Percentiles rank a stretch among this genome's conserved stretches.
Conservation (phyloP, 768 basidiomycete genomes). For the Hericium erinaceus region DNA sequence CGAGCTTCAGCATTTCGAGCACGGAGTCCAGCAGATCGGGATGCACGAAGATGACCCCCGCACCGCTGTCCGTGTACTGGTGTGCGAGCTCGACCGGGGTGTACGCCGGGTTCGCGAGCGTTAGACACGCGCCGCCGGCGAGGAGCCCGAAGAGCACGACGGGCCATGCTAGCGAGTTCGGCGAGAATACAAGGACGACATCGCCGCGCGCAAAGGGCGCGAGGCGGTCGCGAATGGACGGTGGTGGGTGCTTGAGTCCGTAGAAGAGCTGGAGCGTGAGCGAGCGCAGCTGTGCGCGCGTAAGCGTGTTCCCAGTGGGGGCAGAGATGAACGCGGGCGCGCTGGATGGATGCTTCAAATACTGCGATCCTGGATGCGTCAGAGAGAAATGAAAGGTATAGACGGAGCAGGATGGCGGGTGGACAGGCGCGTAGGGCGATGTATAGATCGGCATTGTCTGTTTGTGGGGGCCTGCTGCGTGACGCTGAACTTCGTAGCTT, state of each 20-base stretch:
- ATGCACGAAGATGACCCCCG: constrained; percentile 51
- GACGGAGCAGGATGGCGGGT: not conserved
- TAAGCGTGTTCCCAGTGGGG: constrained; percentile 40
- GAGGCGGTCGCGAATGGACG: constrained; percentile 13
- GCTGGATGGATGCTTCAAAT: not conserved
- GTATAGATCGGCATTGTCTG: not conserved
- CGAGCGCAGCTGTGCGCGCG: constrained; percentile 42
- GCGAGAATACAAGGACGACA: constrained; percentile 54
- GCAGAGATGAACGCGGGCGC: constrained; percentile 61
- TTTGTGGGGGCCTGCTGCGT: too few relatives aligned
- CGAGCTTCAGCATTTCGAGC: constrained; percentile 41
- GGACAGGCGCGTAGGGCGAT: not conserved
- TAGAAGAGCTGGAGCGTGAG: constrained; percentile 46
- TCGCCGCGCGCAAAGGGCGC: constrained; percentile 30
- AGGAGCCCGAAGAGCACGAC: constrained; percentile 35
- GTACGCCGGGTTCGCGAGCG: constrained; percentile 67
- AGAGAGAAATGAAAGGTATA: constrained; percentile 8
- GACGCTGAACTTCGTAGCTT: too few relatives aligned
- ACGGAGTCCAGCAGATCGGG: constrained; percentile 49
- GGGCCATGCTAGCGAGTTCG: constrained; percentile 53
- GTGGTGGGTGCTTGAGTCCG: constrained; percentile 35
- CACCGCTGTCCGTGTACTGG: constrained; percentile 61
- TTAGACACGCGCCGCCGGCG: constrained; percentile 58
- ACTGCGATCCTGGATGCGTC: not conserved
- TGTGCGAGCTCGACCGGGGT: constrained; percentile 56